Conservation (phyloP, 129 eudicot species). For the Silybum marianum region DNA sequence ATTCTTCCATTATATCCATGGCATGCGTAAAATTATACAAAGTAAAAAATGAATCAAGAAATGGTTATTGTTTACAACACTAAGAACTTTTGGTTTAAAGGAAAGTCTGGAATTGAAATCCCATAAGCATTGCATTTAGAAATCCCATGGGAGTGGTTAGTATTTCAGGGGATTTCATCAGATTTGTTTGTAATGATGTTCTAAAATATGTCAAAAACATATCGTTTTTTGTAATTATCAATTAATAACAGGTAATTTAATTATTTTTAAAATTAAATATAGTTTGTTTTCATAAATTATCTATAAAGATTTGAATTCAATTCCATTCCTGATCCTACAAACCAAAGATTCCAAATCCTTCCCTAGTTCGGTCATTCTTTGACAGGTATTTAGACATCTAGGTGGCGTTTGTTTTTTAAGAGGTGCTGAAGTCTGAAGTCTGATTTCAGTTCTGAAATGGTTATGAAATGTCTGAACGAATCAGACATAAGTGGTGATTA, state of each 20-base stretch:
- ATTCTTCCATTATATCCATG: conserved; percentile 8
- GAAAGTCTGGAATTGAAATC: background rate
- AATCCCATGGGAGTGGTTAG: background rate
- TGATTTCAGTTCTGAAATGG: too few species aligned
- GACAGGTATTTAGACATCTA: background rate
- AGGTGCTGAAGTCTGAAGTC: too few species aligned
- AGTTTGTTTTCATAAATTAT: too few species aligned
- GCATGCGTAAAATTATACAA: background rate
- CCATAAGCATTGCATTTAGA: background rate
- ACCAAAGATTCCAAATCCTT: background rate
- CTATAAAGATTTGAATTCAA: background rate
- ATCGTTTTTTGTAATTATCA: background rate
- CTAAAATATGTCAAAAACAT: background rate
- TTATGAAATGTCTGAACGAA: too few species aligned
- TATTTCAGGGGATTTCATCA: background rate
- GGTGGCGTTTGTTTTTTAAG: too few species aligned
- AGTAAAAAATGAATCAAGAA: background rate
- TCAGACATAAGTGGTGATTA: too few species aligned
- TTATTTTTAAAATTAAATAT: too few species aligned
- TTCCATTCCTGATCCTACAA: background rate
- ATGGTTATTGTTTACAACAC: background rate
- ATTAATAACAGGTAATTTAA: background rate
- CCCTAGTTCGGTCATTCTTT: background rate
- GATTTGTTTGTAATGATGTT: background rate
- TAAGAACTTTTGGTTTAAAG: too few species aligned